phyloP scores from a whole-genome alignment of 495 filamentous ascomycete genomes.

The Podospora pseudoanserina region DNA sequence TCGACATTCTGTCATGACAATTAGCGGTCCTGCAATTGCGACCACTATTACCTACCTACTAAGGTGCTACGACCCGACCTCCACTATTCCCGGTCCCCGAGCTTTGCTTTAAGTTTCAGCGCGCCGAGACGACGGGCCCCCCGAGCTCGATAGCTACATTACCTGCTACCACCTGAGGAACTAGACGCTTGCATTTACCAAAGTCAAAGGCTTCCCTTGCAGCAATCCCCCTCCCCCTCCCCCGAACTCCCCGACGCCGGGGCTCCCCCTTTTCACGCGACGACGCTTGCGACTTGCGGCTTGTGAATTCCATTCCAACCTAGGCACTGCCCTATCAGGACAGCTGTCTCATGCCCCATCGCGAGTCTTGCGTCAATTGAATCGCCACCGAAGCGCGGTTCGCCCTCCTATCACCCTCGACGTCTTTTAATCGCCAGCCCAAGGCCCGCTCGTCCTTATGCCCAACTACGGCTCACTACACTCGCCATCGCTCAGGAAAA shows the following conservation, averaged over 20 bases:
- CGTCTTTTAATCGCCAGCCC: constrained; percentile 13
- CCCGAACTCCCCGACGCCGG: not conserved
- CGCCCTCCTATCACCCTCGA: not conserved
- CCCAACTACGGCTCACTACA: constrained; percentile 68
- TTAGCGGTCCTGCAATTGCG: not conserved
- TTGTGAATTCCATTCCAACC: constrained; percentile 5
- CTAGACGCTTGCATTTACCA: no score
- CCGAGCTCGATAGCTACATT: not conserved
- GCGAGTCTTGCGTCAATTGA: constrained; percentile 25
- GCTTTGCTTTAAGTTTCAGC: constrained; percentile 1
- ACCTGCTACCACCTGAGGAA: no score
- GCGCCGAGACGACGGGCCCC: not conserved
- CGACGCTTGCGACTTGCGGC: not conserved
- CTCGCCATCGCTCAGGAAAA: constrained; percentile 77
- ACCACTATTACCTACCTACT: not conserved
- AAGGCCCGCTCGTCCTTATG: constrained; percentile 48
- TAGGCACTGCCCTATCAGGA: constrained; percentile 17
- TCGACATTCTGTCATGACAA: not conserved
- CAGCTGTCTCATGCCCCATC: constrained; percentile 19
- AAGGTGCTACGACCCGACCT: not conserved
- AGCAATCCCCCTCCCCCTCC: not conserved
- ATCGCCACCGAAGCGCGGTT: constrained; percentile 27
- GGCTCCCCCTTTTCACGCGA: not conserved
- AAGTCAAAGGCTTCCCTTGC: not conserved
- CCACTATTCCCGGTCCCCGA: not conserved